Evolutionary conservation across 148 eudicot genomes (phyloP).

Genomic region (Vaccinium darrowii): DNA sequence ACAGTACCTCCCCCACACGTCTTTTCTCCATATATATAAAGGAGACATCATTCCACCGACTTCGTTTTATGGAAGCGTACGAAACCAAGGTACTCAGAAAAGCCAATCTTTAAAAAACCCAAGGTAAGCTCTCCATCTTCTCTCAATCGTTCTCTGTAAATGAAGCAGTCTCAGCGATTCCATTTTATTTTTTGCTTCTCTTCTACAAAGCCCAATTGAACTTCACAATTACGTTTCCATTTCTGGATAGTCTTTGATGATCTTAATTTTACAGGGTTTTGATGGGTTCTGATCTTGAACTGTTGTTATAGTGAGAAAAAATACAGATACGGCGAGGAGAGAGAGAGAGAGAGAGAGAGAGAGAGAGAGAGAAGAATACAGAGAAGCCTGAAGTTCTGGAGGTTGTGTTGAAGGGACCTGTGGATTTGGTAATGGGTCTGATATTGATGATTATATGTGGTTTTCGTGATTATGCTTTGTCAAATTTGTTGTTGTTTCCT

Average conservation of each 20-base stretch:
- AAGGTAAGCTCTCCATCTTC: too few species aligned
- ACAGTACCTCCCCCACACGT: too few species aligned
- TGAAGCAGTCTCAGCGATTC: too few species aligned
- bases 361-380: conserved; percentile 46
- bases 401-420: conserved; percentile 89
- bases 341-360: too few species aligned
- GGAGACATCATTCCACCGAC: too few species aligned
- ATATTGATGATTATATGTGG: background rate
- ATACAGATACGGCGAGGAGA: conserved; percentile 14
- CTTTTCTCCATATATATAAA: too few species aligned
- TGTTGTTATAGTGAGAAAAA: conserved; percentile 11
- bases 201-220: conserved; percentile 26
- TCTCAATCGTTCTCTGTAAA: too few species aligned
- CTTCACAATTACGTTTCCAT: conserved; percentile 19
- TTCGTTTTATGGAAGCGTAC: too few species aligned
- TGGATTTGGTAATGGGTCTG: conserved; percentile 98
- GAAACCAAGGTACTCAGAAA: too few species aligned
- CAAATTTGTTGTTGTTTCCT: too few species aligned
- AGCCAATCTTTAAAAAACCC: too few species aligned
- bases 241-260: conserved; percentile 24
- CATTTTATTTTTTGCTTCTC: background rate
- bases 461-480: conserved; percentile 15
- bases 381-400: conserved; percentile 89
- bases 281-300: conserved; percentile 36
- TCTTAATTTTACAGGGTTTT: conserved; percentile 16